A percentile compares a stretch with the other conserved stretches of the same genome.
Evolutionary conservation across 768 basidiomycete genomes (phyloP).

Genomic region (Mycena alexandri): DNA sequence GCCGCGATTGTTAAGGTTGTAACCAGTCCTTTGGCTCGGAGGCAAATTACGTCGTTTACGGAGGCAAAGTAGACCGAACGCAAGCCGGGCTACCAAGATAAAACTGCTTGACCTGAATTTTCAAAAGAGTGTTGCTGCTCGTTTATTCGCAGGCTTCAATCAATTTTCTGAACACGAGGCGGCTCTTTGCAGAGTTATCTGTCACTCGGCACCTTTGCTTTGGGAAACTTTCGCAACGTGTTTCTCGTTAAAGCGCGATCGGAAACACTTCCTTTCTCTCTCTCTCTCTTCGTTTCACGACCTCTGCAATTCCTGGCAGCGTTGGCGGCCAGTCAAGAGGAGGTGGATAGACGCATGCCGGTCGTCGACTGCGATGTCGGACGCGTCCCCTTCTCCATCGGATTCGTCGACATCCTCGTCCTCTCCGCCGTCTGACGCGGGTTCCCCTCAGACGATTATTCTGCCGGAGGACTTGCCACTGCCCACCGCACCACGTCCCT

Average conservation of each 20-base stretch:
- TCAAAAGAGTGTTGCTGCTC: too few relatives aligned
- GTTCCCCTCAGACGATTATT: conserved; percentile 4
- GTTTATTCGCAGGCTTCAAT: neutral
- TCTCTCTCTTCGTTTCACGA: conserved; percentile 8
- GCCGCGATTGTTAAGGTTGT: conserved; percentile 12
- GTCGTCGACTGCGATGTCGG: conserved; percentile 19
- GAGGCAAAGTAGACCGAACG: neutral
- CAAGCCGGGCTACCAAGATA: neutral
- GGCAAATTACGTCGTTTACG: conserved; percentile 5
- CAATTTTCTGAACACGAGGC: conserved; percentile 3
- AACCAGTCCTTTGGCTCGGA: neutral
- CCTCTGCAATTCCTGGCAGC: neutral
- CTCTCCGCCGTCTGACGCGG: conserved; percentile 25
- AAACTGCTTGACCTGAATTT: neutral
- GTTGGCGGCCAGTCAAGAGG: conserved; percentile 8
- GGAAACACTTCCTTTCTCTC: neutral
- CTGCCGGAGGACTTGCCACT: conserved; percentile 30
- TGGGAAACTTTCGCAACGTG: conserved; percentile 30
- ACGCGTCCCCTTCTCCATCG: conserved; percentile 22
- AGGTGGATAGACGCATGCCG: conserved; percentile 6
- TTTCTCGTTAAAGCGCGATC: conserved; percentile 26
- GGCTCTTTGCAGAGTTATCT: conserved; percentile 22
- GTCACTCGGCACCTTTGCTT: conserved; percentile 21
- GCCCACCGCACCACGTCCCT: conserved; percentile 32
- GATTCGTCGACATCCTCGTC: conserved; percentile 27